Evolutionary conservation across 1,284 basidiomycete species (phyloP).

Genomic region (Leccinum variabile): DNA sequence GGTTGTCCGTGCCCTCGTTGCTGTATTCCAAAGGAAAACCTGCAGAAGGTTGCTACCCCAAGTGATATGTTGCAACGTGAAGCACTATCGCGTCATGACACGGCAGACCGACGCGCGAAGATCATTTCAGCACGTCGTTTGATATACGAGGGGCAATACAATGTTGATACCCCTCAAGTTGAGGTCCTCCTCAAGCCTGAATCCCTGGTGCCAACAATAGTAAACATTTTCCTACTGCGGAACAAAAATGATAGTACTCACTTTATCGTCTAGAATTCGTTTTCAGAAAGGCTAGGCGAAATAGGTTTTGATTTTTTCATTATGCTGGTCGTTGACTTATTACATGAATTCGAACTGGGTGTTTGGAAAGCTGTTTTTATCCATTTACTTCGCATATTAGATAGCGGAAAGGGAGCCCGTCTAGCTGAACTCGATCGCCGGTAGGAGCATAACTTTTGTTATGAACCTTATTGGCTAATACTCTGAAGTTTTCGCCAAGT

Average conservation of each 20-base stretch:
- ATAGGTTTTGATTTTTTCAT: neutral
- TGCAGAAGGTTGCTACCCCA: too few relatives aligned
- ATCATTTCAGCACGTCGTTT: neutral
- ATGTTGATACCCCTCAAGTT: neutral
- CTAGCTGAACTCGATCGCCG: neutral
- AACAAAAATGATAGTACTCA: neutral
- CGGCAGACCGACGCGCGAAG: too few relatives aligned
- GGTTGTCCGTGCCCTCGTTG: too few relatives aligned
- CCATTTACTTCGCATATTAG: too few relatives aligned
- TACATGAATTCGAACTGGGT: too few relatives aligned
- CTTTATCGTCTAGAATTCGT: neutral
- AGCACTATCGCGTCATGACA: too few relatives aligned
- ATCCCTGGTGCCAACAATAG: neutral
- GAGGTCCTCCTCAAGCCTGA: neutral
- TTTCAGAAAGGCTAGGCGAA: neutral
- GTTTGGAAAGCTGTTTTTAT: too few relatives aligned
- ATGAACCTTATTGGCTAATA: neutral
- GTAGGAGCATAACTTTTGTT: neutral
- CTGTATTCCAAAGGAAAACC: too few relatives aligned
- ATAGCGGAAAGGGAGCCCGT: neutral
- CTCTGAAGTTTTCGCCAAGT: conserved; percentile 4
- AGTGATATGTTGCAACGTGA: too few relatives aligned
- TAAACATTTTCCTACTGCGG: neutral
- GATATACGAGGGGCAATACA: neutral
- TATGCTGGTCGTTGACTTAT: too few relatives aligned